phyloP scores from a whole-genome alignment of 75 land plant genomes.

The Sequoia sempervirens region DNA sequence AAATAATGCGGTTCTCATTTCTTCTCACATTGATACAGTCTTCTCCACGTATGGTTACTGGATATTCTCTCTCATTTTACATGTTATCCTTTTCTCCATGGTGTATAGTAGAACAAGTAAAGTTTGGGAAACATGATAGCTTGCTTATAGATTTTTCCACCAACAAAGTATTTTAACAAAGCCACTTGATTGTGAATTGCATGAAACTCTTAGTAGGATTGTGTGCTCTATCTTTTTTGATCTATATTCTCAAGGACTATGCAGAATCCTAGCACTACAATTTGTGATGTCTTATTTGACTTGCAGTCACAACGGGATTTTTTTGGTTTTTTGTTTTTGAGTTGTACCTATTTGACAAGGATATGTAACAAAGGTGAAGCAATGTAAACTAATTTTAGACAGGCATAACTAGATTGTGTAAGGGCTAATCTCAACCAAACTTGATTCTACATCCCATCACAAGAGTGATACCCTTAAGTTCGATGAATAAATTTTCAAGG shows the following conservation, averaged over 20 bases:
- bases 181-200: not conserved
- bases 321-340: not conserved
- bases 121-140: not conserved
- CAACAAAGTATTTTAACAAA: not conserved
- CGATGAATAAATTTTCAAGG: too few species aligned
- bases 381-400: not conserved
- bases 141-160: not conserved
- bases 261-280: not conserved
- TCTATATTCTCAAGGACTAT: not conserved
- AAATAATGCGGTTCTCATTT: slow-evolving; percentile 81
- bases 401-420: not conserved
- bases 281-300: not conserved
- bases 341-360: too few species aligned
- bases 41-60: slow-evolving; percentile 64
- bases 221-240: not conserved
- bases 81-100: not conserved
- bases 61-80: not conserved
- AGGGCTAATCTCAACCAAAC: too few species aligned
- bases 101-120: not conserved
- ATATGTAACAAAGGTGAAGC: too few species aligned
- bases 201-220: not conserved
- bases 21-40: slow-evolving; percentile 98
- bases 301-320: not conserved
- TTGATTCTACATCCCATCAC: too few species aligned
- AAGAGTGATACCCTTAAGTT: too few species aligned